These are phyloP conservation scores for Phytophthora crassamura DNA, from an alignment of 352 stramenopile genomes.

Conservation along the genomic window DNA sequence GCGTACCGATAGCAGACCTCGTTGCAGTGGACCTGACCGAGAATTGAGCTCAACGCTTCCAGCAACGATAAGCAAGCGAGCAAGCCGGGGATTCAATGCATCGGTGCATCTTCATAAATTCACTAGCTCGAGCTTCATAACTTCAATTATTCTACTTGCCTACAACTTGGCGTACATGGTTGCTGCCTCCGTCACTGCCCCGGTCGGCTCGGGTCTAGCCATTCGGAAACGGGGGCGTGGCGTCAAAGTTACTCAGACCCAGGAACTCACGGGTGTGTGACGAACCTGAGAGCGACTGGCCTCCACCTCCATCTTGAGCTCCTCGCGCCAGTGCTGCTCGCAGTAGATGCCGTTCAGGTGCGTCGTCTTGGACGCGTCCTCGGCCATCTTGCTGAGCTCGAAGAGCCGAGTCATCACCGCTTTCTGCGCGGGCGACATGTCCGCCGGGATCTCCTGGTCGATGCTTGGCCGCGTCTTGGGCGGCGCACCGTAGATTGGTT, in stretches of 20 bases:
- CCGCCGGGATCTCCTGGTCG: constrained; percentile 12
- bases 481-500: constrained; percentile 13
- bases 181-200: not conserved
- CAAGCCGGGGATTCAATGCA: too few species aligned
- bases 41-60: not conserved
- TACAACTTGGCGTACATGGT: constrained; percentile 24
- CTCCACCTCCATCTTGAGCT: constrained; percentile 38
- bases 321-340: constrained; percentile 37
- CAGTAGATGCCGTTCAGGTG: constrained; percentile 60
- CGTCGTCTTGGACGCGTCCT: constrained; percentile 57
- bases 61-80: too few species aligned
- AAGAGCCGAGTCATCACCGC: constrained; percentile 43
- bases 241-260: constrained; percentile 21
- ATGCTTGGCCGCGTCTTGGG: constrained; percentile 14
- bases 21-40: not conserved
- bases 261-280: constrained; percentile 9
- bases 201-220: not conserved
- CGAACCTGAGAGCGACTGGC: constrained; percentile 24
- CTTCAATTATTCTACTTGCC: constrained; percentile 27
- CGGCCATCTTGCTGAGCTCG: constrained; percentile 56
- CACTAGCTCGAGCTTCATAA: constrained; percentile 29
- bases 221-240: constrained; percentile 11
- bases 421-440: constrained; percentile 19
- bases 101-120: constrained; percentile 22
- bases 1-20: not conserved